Evolutionary conservation across 305 asterid genomes (phyloP).

Genomic region (Salvia sclarea): DNA sequence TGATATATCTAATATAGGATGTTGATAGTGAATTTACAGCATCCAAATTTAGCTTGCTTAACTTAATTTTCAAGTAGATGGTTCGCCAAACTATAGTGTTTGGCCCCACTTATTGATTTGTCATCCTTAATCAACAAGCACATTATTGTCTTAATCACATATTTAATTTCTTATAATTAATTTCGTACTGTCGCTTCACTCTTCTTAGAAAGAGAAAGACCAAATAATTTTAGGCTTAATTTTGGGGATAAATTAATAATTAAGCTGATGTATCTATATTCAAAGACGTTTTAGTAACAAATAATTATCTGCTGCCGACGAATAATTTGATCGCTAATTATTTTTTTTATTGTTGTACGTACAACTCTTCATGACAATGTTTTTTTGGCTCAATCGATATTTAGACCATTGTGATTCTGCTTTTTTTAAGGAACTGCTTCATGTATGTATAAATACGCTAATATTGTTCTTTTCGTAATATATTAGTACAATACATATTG

Average conservation of each 20-base stretch:
- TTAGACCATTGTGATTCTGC: too few relatives aligned
- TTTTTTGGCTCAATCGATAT: too few relatives aligned
- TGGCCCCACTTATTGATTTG: neutral
- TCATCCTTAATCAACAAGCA: neutral
- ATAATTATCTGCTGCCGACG: neutral
- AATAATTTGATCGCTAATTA: neutral
- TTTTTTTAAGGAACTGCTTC: too few relatives aligned
- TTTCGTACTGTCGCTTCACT: neutral
- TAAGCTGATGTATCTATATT: too few relatives aligned
- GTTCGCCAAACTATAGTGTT: slow-evolving; percentile 8
- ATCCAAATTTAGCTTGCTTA: slow-evolving; percentile 32
- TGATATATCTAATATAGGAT: slow-evolving; percentile 33
- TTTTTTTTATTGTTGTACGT: too few relatives aligned
- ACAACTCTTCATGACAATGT: too few relatives aligned
- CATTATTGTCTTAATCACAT: neutral
- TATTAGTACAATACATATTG: too few relatives aligned
- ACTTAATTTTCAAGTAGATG: neutral
- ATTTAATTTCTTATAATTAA: neutral
- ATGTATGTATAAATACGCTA: too few relatives aligned
- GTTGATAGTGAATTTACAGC: slow-evolving; percentile 32
- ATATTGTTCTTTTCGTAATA: too few relatives aligned
- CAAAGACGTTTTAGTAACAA: neutral
- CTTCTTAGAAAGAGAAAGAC: neutral
- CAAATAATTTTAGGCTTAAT: neutral
- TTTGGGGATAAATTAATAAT: neutral